Evolutionary conservation across 257 asterid genomes (phyloP).

Genomic region (Mitragyna speciosa): DNA sequence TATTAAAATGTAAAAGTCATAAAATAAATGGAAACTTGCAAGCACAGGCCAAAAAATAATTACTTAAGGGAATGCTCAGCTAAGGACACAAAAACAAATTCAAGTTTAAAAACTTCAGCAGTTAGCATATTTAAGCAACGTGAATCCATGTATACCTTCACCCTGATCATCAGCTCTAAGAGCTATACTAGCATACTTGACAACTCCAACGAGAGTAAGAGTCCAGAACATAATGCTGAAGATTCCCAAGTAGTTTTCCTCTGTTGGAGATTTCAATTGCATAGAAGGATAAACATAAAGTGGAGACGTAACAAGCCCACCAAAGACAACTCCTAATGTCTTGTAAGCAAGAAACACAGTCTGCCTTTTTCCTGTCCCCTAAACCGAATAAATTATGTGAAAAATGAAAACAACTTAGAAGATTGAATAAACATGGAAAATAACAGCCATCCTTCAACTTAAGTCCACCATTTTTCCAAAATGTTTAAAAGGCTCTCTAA

Average conservation of each 20-base stretch:
- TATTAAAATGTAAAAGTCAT: neutral
- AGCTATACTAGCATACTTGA: slow-evolving; percentile 44
- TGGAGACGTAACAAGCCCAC: slow-evolving; percentile 53
- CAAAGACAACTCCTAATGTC: slow-evolving; percentile 51
- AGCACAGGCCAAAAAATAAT: neutral
- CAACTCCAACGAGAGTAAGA: slow-evolving; percentile 43
- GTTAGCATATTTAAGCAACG: neutral
- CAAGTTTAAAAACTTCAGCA: neutral
- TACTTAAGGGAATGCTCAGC: neutral
- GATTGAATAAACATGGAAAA: neutral
- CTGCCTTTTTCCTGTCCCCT: slow-evolving; percentile 31
- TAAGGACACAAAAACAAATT: neutral
- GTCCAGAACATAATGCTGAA: slow-evolving; percentile 52
- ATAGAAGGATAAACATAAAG: slow-evolving; percentile 51
- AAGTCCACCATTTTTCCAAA: neutral
- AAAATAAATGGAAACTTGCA: neutral
- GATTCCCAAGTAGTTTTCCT: slow-evolving; percentile 43
- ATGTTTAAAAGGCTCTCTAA: neutral
- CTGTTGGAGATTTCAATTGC: slow-evolving; percentile 44
- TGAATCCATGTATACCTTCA: slow-evolving; percentile 33
- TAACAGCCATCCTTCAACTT: neutral
- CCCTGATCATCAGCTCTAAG: slow-evolving; percentile 52
- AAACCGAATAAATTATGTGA: neutral
- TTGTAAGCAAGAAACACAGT: slow-evolving; percentile 39
- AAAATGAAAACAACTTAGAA: neutral